A percentile compares a stretch with the other conserved stretches of the same genome.
Conservation (phyloP, 2,329 filamentous ascomycete species). For the Diplocarpon mali region DNA sequence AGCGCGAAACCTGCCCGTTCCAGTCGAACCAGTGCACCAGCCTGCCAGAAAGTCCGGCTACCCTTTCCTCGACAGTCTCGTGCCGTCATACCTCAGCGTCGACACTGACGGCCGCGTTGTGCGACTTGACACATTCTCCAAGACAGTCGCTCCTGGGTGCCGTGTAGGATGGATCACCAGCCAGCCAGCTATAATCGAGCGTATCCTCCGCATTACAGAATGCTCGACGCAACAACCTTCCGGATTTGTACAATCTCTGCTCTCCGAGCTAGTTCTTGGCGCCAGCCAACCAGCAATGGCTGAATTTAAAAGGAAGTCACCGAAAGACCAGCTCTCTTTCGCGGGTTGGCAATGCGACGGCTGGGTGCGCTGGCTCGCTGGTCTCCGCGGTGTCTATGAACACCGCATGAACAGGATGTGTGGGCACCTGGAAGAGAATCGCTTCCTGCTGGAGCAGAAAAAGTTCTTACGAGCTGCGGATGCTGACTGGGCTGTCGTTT, state of each 20-base stretch:
- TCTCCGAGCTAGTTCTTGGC: slow-evolving; percentile 68
- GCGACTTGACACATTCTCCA: slow-evolving; percentile 86
- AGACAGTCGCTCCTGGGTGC: slow-evolving; percentile 83
- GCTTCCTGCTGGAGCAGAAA: slow-evolving; percentile 54
- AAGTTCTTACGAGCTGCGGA: slow-evolving; percentile 42
- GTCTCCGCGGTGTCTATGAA: slow-evolving; percentile 75
- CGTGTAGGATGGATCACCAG: slow-evolving; percentile 85
- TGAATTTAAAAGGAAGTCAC: slow-evolving; percentile 32
- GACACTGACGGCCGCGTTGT: slow-evolving; percentile 82
- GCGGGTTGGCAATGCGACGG: slow-evolving; percentile 69
- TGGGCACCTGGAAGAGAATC: slow-evolving; percentile 56
- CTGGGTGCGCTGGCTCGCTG: slow-evolving; percentile 86
- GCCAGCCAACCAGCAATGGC: slow-evolving; percentile 42
- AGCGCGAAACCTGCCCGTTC: slow-evolving; percentile 27
- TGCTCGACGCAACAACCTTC: slow-evolving; percentile 72
- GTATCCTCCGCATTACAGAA: slow-evolving; percentile 64
- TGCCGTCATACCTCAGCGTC: slow-evolving; percentile 70
- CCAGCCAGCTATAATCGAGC: slow-evolving; percentile 67
- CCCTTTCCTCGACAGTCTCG: slow-evolving; percentile 70
- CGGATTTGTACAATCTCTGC: slow-evolving; percentile 78
- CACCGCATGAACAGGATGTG: slow-evolving; percentile 76
- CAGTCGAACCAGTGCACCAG: slow-evolving; percentile 16
- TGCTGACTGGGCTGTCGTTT: slow-evolving; percentile 63
- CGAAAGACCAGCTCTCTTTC: slow-evolving; percentile 26
- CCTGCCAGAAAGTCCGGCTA: slow-evolving; percentile 48